A percentile compares a stretch with the other conserved stretches of the same genome.
Conservation (phyloP, 2,329 filamentous ascomycete species). For the Mycosphaerelloides madeirae region DNA sequence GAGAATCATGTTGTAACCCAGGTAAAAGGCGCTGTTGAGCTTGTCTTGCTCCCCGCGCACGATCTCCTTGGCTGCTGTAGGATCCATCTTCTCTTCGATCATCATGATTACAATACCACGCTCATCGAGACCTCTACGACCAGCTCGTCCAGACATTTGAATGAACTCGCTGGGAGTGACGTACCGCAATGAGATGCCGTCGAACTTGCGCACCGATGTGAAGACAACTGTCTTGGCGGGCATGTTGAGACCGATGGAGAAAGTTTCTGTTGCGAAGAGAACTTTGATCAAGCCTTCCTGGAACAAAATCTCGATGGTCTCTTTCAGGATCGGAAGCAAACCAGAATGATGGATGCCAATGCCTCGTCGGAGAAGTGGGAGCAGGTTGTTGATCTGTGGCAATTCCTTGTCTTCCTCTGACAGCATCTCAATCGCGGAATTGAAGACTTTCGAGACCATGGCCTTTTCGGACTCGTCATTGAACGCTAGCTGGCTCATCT, state of each 20-base stretch:
- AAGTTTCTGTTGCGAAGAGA: constrained; percentile 94
- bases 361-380: constrained; percentile 82
- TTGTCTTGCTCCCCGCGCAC: constrained; percentile 96
- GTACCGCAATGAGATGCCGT: constrained; percentile 74
- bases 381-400: constrained; percentile 83
- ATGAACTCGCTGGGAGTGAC: constrained; percentile 95
- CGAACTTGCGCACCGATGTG: constrained; percentile 91
- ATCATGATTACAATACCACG: constrained; percentile 99
- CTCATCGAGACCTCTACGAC: constrained; percentile 93
- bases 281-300: constrained; percentile 98
- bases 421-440: constrained; percentile 85
- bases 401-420: constrained; percentile 86
- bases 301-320: constrained; percentile 98
- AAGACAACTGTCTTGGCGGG: constrained; percentile 99
- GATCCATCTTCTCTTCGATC: constrained; percentile 95
- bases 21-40: constrained; percentile 93
- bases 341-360: constrained; percentile 98
- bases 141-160: constrained; percentile 96
- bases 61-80: constrained; percentile 86
- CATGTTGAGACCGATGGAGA: constrained; percentile 98
- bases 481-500: constrained; percentile 83
- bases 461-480: constrained; percentile 94
- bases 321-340: constrained; percentile 89
- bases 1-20: constrained; percentile 98
- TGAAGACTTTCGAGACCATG: constrained; percentile 91